These are phyloP conservation scores for Aspergillus puulaauensis DNA, from an alignment of 2,329 filamentous ascomycete species.

Conservation along the genomic window DNA sequence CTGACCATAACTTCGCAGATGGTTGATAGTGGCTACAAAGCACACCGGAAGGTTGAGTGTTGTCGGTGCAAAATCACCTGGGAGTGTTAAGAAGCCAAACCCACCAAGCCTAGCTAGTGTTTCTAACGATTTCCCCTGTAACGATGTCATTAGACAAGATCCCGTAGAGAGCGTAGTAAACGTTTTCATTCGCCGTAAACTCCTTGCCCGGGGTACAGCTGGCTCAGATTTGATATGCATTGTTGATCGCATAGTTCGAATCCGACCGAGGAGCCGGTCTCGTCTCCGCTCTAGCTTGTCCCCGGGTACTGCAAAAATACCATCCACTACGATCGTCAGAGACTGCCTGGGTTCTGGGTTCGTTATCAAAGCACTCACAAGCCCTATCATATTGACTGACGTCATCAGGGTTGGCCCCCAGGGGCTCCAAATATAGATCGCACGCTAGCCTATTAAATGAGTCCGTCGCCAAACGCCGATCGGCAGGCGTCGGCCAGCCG, in stretches of 20 bases:
- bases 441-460: constrained; percentile 33
- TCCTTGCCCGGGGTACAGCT: constrained; percentile 17
- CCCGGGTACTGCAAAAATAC: background rate
- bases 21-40: constrained; percentile 42
- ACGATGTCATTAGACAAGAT: constrained; percentile 29
- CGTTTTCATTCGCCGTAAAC: constrained; percentile 41
- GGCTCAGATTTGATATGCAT: constrained; percentile 23
- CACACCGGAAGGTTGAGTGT: constrained; percentile 43
- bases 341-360: background rate
- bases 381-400: background rate
- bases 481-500: constrained; percentile 22
- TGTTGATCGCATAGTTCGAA: constrained; percentile 38
- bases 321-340: constrained; percentile 1
- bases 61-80: constrained; percentile 37
- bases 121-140: constrained; percentile 40
- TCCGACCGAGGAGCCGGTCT: constrained; percentile 25
- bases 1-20: constrained; percentile 38
- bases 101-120: constrained; percentile 45
- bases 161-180: constrained; percentile 33
- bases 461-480: constrained; percentile 24
- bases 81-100: constrained; percentile 38
- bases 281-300: constrained; percentile 15
- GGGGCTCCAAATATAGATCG: constrained; percentile 22
- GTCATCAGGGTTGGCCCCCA: constrained; percentile 10
- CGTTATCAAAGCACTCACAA: background rate